A percentile compares a stretch with the other conserved stretches of the same genome.
Conservation (phyloP, 768 basidiomycete species). For the Suillus brevipes region DNA sequence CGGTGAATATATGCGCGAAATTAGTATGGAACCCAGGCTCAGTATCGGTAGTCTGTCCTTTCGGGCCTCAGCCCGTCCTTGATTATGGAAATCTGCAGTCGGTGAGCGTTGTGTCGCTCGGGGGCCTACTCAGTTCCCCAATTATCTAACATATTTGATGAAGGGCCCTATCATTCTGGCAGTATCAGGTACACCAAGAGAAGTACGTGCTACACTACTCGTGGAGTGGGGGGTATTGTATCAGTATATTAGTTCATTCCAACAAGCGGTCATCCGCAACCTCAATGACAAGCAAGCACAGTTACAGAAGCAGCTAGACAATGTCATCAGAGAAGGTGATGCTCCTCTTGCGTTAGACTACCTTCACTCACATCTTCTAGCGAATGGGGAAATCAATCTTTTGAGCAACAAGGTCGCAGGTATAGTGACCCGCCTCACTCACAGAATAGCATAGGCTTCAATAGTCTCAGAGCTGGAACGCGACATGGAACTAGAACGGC, state of each 20-base stretch:
- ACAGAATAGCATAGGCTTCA: constrained; percentile 2
- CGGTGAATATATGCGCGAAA: constrained; percentile 51
- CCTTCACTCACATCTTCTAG: constrained; percentile 35
- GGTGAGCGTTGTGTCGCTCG: constrained; percentile 41
- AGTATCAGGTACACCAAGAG: constrained; percentile 88
- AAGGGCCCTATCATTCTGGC: constrained; percentile 88
- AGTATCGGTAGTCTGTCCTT: constrained; percentile 65
- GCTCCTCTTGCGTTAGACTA: background rate
- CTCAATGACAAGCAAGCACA: constrained; percentile 82
- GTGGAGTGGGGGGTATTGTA: background rate
- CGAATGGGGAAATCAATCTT: constrained; percentile 74
- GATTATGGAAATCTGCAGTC: constrained; percentile 80
- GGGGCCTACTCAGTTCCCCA: background rate
- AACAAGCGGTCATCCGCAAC: constrained; percentile 79
- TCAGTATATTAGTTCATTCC: constrained; percentile 51
- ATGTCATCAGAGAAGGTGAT: constrained; percentile 80
- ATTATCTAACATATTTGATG: constrained; percentile 12
- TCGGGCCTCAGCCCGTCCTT: constrained; percentile 76
- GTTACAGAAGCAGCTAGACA: constrained; percentile 82
- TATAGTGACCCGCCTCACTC: constrained; percentile 26
- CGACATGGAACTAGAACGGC: constrained; percentile 77
- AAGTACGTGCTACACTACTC: constrained; percentile 42
- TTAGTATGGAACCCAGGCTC: constrained; percentile 8
- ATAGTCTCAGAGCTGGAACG: constrained; percentile 63
- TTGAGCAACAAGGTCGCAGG: constrained; percentile 69